Evolutionary conservation across 441 rosid genomes (phyloP), one percentile per base, ranked within the genome.

Genomic region (Euphorbia schlechtendalii): DNA sequence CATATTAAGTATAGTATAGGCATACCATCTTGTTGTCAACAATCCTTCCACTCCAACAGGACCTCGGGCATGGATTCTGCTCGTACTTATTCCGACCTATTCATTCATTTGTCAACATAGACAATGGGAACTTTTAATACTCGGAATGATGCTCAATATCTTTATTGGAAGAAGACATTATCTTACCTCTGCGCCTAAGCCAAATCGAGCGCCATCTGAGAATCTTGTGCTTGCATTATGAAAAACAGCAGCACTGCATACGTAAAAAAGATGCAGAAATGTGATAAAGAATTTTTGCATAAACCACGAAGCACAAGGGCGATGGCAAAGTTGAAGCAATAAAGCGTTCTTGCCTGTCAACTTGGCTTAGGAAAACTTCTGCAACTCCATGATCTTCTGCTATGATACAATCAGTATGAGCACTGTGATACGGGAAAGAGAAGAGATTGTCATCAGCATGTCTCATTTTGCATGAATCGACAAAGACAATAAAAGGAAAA

Each of bases 131-230:
- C n/a, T n/a, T n/a, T n/a, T n/a, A n/a, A n/a, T n/a, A 56, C 53
- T 10, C 63, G 56, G 61, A 38, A 4, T 18, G 49, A 22, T 32
- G 18, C 24, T 18, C 59, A 61, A 55, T 61, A 41, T 11, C 25
- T 7, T 32, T 36, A 24, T 27, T n/a, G 54, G 28, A 71, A n/a
- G n/a, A 20, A 15, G 36, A 55, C 24, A 70, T 38, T n/a, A n/a
- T n/a, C n/a, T 28, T 84, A 93, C 99, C 99, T 94, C 99, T 56
- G 99, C 99, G n/a, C 99, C 99, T 63, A 91, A 81, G 25, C 98
- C 99, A 40, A 94, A 94, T 40, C 98, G 86, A 68, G 96, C 96
- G 22, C 99, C 98, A 34, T 94, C 99, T 63, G 86, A 82, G 69
- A 91, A 94, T 78, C 99, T 87, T n/a, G 98, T 85, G 85, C 98